A percentile compares a stretch with the other conserved stretches of the same genome.
Conservation (phyloP, 1,139 yeast species). For the Zygoascus meyerae region DNA sequence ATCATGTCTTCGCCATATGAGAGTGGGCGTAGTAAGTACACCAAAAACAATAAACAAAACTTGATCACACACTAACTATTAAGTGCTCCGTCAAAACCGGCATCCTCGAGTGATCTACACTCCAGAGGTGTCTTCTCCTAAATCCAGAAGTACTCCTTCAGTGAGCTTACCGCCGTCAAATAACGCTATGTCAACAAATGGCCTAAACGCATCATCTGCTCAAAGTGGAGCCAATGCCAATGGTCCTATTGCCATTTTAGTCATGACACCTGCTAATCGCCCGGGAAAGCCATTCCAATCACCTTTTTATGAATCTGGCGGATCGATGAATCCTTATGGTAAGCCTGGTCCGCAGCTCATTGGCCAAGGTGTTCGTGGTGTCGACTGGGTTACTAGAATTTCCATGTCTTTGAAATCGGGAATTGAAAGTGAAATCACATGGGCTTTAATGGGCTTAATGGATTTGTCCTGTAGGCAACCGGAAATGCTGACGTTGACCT, state of each 20-base stretch:
- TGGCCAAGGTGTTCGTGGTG: conserved; percentile 30
- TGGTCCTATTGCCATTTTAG: conserved; percentile 29
- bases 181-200: conserved; percentile 7
- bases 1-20: conserved; percentile 12
- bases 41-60: not conserved
- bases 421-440: conserved; percentile 53
- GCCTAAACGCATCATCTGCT: conserved; percentile 9
- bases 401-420: conserved; percentile 59
- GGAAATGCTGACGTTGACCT: conserved; percentile 44
- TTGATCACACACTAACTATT: too few species aligned
- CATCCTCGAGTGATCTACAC: conserved; percentile 12
- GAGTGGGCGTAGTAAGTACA: conserved; percentile 11
- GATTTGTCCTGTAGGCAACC: conserved; percentile 51
- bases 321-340: not conserved
- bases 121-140: conserved; percentile 12
- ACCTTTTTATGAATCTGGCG: conserved; percentile 20
- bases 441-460: conserved; percentile 60
- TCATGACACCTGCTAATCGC: conserved; percentile 33
- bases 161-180: not conserved
- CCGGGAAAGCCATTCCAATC: conserved; percentile 30
- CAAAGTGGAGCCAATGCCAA: conserved; percentile 10
- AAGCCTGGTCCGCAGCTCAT: conserved; percentile 15
- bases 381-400: conserved; percentile 45
- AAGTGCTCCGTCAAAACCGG: conserved; percentile 11
- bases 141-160: not conserved